Percentiles rank a stretch among this genome's conserved stretches.
phyloP scores from a whole-genome alignment of 2,329 filamentous ascomycete genomes.

The Aspergillus arachidicola region DNA sequence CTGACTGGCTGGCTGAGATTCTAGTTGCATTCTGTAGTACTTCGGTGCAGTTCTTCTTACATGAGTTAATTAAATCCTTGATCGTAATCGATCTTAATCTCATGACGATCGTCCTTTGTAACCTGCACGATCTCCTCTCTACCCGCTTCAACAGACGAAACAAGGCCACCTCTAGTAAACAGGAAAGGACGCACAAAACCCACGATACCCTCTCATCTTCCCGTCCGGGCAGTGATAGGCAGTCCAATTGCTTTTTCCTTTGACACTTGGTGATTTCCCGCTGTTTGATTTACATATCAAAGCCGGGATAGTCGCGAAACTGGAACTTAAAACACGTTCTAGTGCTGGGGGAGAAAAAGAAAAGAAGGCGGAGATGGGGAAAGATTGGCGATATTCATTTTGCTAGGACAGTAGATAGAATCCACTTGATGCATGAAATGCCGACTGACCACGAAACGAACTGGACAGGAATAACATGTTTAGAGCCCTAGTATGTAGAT shows the following conservation, averaged over 20 bases:
- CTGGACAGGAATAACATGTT: not conserved
- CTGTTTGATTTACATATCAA: not conserved
- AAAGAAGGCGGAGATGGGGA: not conserved
- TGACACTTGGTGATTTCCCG: not conserved
- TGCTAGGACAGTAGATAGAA: not conserved
- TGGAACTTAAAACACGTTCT: not conserved
- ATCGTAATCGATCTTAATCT: slow-evolving; percentile 4
- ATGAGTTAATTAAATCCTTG: not conserved
- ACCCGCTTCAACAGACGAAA: not conserved
- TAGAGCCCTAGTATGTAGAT: not conserved
- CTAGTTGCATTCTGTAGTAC: slow-evolving; percentile 3
- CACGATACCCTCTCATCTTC: not conserved
- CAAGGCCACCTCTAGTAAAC: not conserved
- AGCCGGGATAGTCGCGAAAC: not conserved
- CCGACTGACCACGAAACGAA: not conserved
- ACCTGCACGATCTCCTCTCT: not conserved
- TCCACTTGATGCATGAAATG: slow-evolving; percentile 1
- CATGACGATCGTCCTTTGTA: not conserved
- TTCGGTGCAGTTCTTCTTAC: slow-evolving; percentile 2
- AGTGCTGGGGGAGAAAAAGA: not conserved
- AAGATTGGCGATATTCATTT: not conserved
- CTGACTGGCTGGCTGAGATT: not conserved
- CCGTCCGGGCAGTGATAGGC: not conserved
- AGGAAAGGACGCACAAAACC: not conserved
- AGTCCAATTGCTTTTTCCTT: not conserved